Conservation (phyloP, 2,329 filamentous ascomycete genomes). For the Ophiostoma piceae region DNA sequence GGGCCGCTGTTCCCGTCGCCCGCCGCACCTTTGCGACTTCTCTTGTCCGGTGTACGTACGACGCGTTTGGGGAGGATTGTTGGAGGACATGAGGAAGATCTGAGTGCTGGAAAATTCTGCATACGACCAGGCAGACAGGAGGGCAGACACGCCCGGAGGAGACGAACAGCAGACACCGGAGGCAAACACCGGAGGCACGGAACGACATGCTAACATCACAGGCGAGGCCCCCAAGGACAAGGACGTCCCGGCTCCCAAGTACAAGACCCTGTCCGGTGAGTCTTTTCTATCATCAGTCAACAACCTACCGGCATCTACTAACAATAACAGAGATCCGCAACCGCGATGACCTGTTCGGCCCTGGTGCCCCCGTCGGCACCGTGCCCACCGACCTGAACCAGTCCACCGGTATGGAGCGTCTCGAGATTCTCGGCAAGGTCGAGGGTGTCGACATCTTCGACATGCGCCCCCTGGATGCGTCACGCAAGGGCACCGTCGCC, state of each 20-base stretch:
- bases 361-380: slow-evolving; percentile 75
- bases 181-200: neutral
- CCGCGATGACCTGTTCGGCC: slow-evolving; percentile 75
- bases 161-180: neutral
- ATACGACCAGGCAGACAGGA: neutral
- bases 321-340: slow-evolving; percentile 66
- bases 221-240: slow-evolving; percentile 34
- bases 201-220: slow-evolving; percentile 27
- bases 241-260: slow-evolving; percentile 31
- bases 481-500: slow-evolving; percentile 79
- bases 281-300: neutral
- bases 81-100: neutral
- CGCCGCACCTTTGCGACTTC: slow-evolving; percentile 58
- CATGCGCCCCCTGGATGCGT: slow-evolving; percentile 92
- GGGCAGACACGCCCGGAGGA: no score
- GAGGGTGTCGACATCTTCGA: slow-evolving; percentile 97
- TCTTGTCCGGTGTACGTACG: slow-evolving; percentile 53
- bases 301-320: neutral
- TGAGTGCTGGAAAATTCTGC: neutral
- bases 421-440: slow-evolving; percentile 99
- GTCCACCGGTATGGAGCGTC: slow-evolving; percentile 92
- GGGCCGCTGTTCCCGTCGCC: slow-evolving; percentile 51
- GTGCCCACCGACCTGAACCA: slow-evolving; percentile 94
- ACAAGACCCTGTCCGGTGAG: slow-evolving; percentile 45
- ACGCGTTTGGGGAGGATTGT: neutral